These are phyloP conservation scores for Salix dunnii DNA, from an alignment of 345 rosid genomes.

Conservation along the genomic window DNA sequence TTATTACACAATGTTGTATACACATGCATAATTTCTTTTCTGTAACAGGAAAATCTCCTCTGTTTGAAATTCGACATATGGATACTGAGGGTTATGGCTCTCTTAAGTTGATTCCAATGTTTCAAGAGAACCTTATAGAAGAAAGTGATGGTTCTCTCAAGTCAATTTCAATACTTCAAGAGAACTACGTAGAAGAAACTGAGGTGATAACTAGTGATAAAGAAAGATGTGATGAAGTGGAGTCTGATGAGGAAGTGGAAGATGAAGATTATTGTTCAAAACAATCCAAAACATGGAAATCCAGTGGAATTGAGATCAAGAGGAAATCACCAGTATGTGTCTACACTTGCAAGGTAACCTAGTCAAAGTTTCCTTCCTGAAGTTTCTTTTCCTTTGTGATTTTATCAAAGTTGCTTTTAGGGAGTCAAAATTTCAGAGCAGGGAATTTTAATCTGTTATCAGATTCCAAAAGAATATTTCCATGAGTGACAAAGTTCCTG, in stretches of 20 bases:
- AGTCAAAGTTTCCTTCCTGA: neutral
- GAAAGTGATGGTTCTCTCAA: conserved; percentile 32
- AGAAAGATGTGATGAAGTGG: conserved; percentile 32
- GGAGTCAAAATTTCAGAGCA: neutral
- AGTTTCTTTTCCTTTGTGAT: neutral
- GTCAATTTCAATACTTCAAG: conserved; percentile 31
- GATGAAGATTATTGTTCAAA: conserved; percentile 39
- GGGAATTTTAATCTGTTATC: neutral
- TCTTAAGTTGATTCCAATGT: no score
- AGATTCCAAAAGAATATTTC: neutral
- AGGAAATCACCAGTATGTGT: conserved; percentile 54
- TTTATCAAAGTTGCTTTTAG: neutral
- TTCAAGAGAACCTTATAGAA: no score
- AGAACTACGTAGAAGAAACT: conserved; percentile 37
- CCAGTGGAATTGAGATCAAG: conserved; percentile 32
- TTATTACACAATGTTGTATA: neutral
- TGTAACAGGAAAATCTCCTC: conserved; percentile 66
- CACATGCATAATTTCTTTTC: neutral
- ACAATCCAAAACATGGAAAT: conserved; percentile 29
- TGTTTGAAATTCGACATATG: conserved; percentile 66
- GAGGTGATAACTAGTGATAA: conserved; percentile 26
- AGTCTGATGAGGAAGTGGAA: conserved; percentile 63
- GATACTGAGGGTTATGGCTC: conserved; percentile 36
- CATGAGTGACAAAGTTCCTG: neutral
- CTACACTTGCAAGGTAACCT: conserved; percentile 70